Conservation (phyloP, 2,329 filamentous ascomycete genomes). For the Diplodia sapinea region DNA sequence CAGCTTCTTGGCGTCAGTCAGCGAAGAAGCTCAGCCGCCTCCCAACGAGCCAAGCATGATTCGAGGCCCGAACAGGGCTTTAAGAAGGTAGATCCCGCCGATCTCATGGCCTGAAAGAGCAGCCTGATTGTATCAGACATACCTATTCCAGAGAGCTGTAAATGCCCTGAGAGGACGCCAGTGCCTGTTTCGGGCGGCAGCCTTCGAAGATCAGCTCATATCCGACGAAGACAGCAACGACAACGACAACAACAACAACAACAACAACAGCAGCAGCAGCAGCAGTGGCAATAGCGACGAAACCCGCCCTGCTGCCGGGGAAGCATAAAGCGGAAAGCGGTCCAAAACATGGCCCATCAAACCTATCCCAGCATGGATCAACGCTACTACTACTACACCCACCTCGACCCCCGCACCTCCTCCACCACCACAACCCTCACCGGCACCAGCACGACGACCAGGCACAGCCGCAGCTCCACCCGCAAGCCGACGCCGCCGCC, state of each 20-base stretch:
- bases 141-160: not conserved
- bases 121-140: not conserved
- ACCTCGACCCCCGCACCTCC: not conserved
- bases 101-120: not conserved
- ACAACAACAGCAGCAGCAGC: not conserved
- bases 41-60: not conserved
- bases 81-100: not conserved
- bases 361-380: not conserved
- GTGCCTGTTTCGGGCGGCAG: not conserved
- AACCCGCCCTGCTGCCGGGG: not conserved
- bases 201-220: not conserved
- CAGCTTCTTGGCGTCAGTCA: not conserved
- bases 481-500: not conserved
- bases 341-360: not conserved
- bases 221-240: not conserved
- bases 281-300: not conserved
- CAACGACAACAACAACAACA: not conserved
- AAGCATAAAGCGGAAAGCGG: not conserved
- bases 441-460: not conserved
- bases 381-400: not conserved
- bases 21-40: not conserved
- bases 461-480: not conserved
- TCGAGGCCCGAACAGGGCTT: not conserved
- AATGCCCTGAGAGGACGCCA: not conserved
- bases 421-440: not conserved